A percentile compares a stretch with the other conserved stretches of the same genome.
These are phyloP conservation scores for Comarum palustre DNA, from an alignment of 306 rosid genomes.

Conservation along the genomic window DNA sequence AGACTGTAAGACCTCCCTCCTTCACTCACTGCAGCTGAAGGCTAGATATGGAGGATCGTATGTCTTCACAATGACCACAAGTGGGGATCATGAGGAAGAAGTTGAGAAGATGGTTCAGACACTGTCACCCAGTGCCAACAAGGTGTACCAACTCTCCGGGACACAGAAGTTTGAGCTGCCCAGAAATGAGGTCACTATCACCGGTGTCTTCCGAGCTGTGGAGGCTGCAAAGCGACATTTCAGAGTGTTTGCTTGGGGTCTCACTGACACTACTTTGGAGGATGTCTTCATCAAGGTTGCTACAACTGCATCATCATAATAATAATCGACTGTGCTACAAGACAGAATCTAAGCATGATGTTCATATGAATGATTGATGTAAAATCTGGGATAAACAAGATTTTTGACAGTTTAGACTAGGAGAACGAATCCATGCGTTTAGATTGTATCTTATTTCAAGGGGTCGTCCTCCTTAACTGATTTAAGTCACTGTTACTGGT, in stretches of 20 bases:
- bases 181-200: conserved; percentile 2
- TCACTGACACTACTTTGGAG: conserved; percentile 9
- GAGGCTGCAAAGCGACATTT: not conserved
- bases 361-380: not conserved
- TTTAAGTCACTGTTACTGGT: not conserved
- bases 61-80: conserved; percentile 8
- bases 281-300: conserved; percentile 22
- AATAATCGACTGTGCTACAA: not conserved
- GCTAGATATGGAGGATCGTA: conserved; percentile 14
- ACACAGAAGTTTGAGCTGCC: conserved; percentile 23
- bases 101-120: not conserved
- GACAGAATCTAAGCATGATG: not conserved
- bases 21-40: conserved; percentile 10
- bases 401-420: too few relatives aligned
- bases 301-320: not conserved
- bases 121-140: conserved; percentile 7
- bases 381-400: not conserved
- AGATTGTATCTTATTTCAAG: not conserved
- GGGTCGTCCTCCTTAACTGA: not conserved
- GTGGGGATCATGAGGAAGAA: conserved; percentile 9
- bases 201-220: not conserved
- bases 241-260: conserved; percentile 7
- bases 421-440: not conserved
- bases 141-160: conserved; percentile 2
- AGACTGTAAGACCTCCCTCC: not conserved